phyloP scores from a whole-genome alignment of 305 asterid genomes.

The Fraxinus sp. region DNA sequence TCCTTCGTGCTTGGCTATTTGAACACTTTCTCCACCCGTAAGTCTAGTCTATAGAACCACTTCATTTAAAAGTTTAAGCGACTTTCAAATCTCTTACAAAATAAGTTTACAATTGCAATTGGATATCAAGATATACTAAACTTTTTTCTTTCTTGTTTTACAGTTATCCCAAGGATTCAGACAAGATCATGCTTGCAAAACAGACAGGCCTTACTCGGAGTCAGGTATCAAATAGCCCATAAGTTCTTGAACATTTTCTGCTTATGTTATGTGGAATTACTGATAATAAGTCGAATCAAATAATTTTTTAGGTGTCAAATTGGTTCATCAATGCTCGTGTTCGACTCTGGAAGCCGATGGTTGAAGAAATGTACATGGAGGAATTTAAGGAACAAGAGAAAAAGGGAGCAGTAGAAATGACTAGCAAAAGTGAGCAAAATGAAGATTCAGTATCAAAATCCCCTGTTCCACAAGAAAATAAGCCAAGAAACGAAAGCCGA shows the following conservation, averaged over 20 bases:
- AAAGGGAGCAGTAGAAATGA: slow-evolving; percentile 50
- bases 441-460: slow-evolving; percentile 63
- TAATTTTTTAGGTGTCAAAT: slow-evolving; percentile 61
- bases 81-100: neutral
- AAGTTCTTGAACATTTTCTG: slow-evolving; percentile 1
- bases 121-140: neutral
- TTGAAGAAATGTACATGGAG: slow-evolving; percentile 85
- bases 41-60: neutral
- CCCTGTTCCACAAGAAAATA: slow-evolving; percentile 32
- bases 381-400: slow-evolving; percentile 78
- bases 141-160: neutral
- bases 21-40: slow-evolving; percentile 98
- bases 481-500: slow-evolving; percentile 33
- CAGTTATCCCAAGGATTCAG: slow-evolving; percentile 96
- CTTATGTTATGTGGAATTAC: neutral
- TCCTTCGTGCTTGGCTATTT: slow-evolving; percentile 94
- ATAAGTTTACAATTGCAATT: neutral
- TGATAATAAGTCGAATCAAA: neutral
- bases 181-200: slow-evolving; percentile 87
- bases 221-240: slow-evolving; percentile 51
- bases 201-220: slow-evolving; percentile 92
- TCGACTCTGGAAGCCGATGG: slow-evolving; percentile 97
- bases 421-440: slow-evolving; percentile 47
- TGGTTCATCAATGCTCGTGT: slow-evolving; percentile 92
- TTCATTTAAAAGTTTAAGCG: neutral